phyloP scores from a whole-genome alignment of 805 yeast species.

The Nakazawaea ishiwadae region DNA sequence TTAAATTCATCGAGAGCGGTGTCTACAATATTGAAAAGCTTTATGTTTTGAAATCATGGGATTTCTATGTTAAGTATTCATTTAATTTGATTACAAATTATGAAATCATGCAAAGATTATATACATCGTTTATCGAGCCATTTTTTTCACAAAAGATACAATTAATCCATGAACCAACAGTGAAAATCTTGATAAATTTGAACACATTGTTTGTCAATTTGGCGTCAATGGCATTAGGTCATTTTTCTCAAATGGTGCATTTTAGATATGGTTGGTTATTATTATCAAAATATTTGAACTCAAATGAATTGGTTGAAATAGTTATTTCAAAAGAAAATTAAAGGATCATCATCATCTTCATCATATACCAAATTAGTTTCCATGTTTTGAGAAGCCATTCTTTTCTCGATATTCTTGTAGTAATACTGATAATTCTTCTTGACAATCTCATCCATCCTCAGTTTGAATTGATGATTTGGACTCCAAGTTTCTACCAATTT shows the following conservation, averaged over 20 bases:
- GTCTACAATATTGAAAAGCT: slow-evolving; percentile 14
- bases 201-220: slow-evolving; percentile 37
- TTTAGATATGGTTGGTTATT: slow-evolving; percentile 86
- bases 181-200: slow-evolving; percentile 35
- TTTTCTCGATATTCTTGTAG: slow-evolving; percentile 14
- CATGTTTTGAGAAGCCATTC: slow-evolving; percentile 10
- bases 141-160: slow-evolving; percentile 4
- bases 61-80: slow-evolving; percentile 40
- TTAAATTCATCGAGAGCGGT: slow-evolving; percentile 24
- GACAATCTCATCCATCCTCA: slow-evolving; percentile 14
- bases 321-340: slow-evolving; percentile 3
- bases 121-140: slow-evolving; percentile 11
- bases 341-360: slow-evolving; percentile 15
- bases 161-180: slow-evolving; percentile 20
- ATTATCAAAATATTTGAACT: slow-evolving; percentile 70
- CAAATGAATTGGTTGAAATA: slow-evolving; percentile 54
- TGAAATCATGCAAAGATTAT: slow-evolving; percentile 20
- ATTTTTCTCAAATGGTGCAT: slow-evolving; percentile 92
- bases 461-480: slow-evolving; percentile 18
- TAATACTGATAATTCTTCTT: slow-evolving; percentile 17
- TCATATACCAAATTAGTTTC: slow-evolving; percentile 6
- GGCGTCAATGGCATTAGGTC: slow-evolving; percentile 78
- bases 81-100: slow-evolving; percentile 37
- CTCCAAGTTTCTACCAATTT: slow-evolving; percentile 23
- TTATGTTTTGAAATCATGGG: slow-evolving; percentile 28